These are phyloP conservation scores for Epithele typhae DNA, from an alignment of 768 basidiomycete species.

Conservation along the genomic window DNA sequence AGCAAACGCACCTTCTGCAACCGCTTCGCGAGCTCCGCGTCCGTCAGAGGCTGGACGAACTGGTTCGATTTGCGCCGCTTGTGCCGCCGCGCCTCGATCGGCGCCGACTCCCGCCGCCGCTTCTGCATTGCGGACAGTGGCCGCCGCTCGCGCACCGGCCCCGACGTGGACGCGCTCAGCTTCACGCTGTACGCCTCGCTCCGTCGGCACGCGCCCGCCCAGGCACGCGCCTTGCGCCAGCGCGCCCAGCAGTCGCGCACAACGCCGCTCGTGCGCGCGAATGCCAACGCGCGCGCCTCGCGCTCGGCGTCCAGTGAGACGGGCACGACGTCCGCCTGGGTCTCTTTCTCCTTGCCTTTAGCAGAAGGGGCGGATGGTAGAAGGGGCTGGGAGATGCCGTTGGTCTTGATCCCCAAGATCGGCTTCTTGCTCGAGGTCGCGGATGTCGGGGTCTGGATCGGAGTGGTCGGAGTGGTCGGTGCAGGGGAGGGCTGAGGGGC, in stretches of 20 bases:
- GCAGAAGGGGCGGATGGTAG: neutral
- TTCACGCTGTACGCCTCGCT: conserved; percentile 55
- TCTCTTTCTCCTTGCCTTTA: conserved; percentile 10
- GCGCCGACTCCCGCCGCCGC: conserved; percentile 21
- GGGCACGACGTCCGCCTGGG: neutral
- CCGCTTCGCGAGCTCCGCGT: conserved; percentile 59
- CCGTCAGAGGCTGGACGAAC: conserved; percentile 52
- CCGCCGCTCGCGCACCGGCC: neutral
- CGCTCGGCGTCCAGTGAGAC: neutral
- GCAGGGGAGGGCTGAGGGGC: neutral
- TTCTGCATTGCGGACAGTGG: conserved; percentile 8
- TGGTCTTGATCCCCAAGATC: conserved; percentile 10
- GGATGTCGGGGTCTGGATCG: neutral
- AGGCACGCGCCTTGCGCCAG: conserved; percentile 31
- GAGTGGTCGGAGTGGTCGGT: neutral
- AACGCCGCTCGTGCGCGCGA: conserved; percentile 21
- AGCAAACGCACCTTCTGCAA: conserved; percentile 57
- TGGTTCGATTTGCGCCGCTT: conserved; percentile 35
- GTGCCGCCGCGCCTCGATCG: conserved; percentile 20
- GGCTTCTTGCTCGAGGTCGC: conserved; percentile 3
- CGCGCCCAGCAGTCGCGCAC: conserved; percentile 29
- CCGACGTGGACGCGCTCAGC: conserved; percentile 9
- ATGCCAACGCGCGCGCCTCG: conserved; percentile 3
- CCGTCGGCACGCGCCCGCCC: conserved; percentile 56
- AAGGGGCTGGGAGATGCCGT: conserved; percentile 2